Evolutionary conservation across 495 filamentous ascomycete species (phyloP), one percentile per base, ranked within the genome.

Genomic region (Cudoniella acicularis): DNA sequence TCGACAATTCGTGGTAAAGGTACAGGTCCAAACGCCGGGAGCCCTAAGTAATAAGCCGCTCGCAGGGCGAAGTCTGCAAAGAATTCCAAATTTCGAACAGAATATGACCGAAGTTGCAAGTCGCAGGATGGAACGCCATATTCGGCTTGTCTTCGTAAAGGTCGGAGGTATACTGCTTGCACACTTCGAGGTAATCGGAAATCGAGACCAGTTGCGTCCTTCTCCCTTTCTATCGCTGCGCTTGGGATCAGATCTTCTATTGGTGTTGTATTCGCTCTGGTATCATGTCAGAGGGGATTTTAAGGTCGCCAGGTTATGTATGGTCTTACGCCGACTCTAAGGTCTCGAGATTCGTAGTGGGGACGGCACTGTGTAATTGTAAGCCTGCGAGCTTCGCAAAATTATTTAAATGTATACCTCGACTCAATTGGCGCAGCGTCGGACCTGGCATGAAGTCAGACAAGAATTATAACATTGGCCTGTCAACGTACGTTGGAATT

Each of bases 31-130:
- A 79, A 87, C 13, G 92, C 92, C 20, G 91, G 89, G 47, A 98
- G 85, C 47, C 87, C 82, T 17, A 96, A 83, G 75, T 92, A 98
- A 75, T 98, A 98, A 27, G 94, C 94, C 10, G 92, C 92, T 57
- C 94, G 89, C 54, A 98, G 76, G 27, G 92, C 92, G 71, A 98
- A 97, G 75, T 98, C 94, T 71, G 87, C 82, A 70, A 96, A 95
- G 77, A 96, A 92, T 67, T 96, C 89, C 51, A 98, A 84, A 63
- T 96, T 96, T 50, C 89, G 89, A 23, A 92, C 83, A 64, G 80
- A 90, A 79, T 91, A 98, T 20, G 94, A 95, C 61, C 94, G 89
- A 52, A 98, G 76, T 70, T 98, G 94, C 52, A 98, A 85, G 67
- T 96, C 86, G 74, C 92, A 96, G 45, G 87, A 81, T 18, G 91